Base-by-base conservation (phyloP, 1,284 basidiomycete species). In the Apiotrichum domesticum region DNA sequence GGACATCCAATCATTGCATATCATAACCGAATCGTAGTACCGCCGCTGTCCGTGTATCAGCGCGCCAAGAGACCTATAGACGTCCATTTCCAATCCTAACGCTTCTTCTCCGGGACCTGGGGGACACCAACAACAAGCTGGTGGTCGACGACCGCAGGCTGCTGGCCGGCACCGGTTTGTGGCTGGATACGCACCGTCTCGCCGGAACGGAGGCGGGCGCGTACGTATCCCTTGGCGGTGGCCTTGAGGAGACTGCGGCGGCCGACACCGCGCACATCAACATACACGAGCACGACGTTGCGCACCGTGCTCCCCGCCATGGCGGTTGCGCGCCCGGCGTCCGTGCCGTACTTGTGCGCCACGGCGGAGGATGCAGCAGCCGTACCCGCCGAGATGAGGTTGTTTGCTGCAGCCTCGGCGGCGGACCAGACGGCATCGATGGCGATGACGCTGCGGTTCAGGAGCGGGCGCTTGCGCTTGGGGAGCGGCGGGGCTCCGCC, bases 251-350 rank as follows among this genome's bases (percentile, higher is more conserved):
- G 69, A 4, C 86, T 87, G 47, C 82, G 78, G 60, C 87, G 76
- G 3, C 86, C 87, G 37, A 89, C 81, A 0, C 87, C 87, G 1
- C 80, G 77, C 75, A 86, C 80, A 69, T 90, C 87, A 53, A 89
- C 81, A 70, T 89, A 89, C 39, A 90, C 85, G 39, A 89, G 79
- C 2, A 81, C 84, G 29, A 88, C 83, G 74, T 90, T 89, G 56
- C 82, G 78, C 2, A 78, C 75, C 37, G 83, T 83, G 0, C 84
- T 84, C 13, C 85, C 85, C 7, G 84, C 79, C 56, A 85, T 76
- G 54, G 79, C 70, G 4, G 83, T 81, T 45, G 82, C 81, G 56
- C 84, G 78, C 11, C 80, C 85, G 3, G 84, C 86, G 51, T 85
- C 82, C 0, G 79, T 65, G 2, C 87, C 87, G 67, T 86, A 87